phyloP scores from a whole-genome alignment of 2,329 filamentous ascomycete genomes.

The Chaetomiaceae sp. region DNA sequence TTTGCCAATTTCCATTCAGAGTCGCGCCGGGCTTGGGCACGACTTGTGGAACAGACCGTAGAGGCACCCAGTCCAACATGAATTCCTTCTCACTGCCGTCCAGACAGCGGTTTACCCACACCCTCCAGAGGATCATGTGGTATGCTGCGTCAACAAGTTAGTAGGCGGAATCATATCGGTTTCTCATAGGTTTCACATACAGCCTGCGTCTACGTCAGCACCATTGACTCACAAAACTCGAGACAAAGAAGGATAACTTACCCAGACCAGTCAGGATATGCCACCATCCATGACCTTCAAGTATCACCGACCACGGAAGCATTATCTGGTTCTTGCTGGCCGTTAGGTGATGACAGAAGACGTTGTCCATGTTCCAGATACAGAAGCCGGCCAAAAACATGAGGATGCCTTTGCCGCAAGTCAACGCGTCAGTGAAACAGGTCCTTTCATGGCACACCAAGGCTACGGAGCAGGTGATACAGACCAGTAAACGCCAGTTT shows the following conservation, averaged over 20 bases:
- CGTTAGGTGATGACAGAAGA: constrained; percentile 64
- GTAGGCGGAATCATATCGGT: neutral
- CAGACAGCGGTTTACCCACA: constrained; percentile 74
- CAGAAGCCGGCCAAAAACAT: constrained; percentile 71
- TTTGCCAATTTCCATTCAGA: constrained; percentile 13
- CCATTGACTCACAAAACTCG: neutral
- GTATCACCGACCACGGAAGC: constrained; percentile 73
- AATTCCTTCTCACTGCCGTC: constrained; percentile 70
- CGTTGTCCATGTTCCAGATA: constrained; percentile 76
- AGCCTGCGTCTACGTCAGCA: constrained; percentile 27
- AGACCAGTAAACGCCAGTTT: constrained; percentile 58
- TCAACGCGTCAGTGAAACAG: constrained; percentile 12
- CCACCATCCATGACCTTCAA: constrained; percentile 59
- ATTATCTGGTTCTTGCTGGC: constrained; percentile 63
- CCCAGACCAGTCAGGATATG: constrained; percentile 78
- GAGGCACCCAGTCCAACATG: constrained; percentile 63
- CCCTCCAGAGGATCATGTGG: constrained; percentile 78
- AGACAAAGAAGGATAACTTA: constrained; percentile 22
- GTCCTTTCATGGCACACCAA: neutral
- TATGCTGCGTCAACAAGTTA: constrained; percentile 51
- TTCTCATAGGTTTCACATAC: constrained; percentile 18
- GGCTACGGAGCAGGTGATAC: constrained; percentile 13
- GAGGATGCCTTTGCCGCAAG: constrained; percentile 48
- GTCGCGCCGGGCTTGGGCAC: constrained; percentile 29
- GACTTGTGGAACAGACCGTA: constrained; percentile 50